Percentiles rank a stretch among this genome's conserved stretches.
phyloP scores from a whole-genome alignment of 192 early-diverging fungal species.

The Entomortierella chlamydospora region DNA sequence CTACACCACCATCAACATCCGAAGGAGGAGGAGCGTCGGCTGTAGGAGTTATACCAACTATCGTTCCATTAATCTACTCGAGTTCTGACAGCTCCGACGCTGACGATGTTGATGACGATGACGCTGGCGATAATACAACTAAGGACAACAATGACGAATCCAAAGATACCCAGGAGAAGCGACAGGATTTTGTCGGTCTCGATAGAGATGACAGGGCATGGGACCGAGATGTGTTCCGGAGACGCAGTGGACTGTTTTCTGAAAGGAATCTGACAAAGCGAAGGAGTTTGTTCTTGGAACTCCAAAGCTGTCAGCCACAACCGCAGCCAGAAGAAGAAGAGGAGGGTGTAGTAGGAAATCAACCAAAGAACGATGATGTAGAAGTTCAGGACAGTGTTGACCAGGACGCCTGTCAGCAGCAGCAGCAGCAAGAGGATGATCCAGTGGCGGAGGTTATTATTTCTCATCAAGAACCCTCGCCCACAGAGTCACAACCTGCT shows the following conservation, averaged over 20 bases:
- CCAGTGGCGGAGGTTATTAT: not conserved
- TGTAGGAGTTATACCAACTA: not conserved
- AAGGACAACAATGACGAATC: not conserved
- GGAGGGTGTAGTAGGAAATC: not conserved
- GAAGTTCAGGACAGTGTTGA: conserved; percentile 1
- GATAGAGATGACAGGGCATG: conserved; percentile 4
- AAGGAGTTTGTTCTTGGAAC: conserved; percentile 34
- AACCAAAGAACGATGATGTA: not conserved
- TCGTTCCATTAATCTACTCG: not conserved
- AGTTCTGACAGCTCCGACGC: conserved; percentile 4
- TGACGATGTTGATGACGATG: too few relatives aligned
- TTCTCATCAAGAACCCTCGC: not conserved
- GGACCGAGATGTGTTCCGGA: not conserved
- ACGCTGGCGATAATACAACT: too few relatives aligned
- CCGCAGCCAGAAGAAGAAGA: not conserved
- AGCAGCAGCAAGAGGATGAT: not conserved
- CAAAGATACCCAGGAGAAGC: not conserved
- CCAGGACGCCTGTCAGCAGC: too few relatives aligned
- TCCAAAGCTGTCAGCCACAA: conserved; percentile 12
- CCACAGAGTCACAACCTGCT: not conserved
- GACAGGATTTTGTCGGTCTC: not conserved
- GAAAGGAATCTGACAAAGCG: conserved; percentile 7
- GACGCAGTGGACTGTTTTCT: not conserved
- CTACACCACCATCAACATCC: too few relatives aligned
- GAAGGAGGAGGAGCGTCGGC: conserved; percentile 3